phyloP scores from a whole-genome alignment of 2,329 filamentous ascomycete species.

The Parafenestella ontariensis region DNA sequence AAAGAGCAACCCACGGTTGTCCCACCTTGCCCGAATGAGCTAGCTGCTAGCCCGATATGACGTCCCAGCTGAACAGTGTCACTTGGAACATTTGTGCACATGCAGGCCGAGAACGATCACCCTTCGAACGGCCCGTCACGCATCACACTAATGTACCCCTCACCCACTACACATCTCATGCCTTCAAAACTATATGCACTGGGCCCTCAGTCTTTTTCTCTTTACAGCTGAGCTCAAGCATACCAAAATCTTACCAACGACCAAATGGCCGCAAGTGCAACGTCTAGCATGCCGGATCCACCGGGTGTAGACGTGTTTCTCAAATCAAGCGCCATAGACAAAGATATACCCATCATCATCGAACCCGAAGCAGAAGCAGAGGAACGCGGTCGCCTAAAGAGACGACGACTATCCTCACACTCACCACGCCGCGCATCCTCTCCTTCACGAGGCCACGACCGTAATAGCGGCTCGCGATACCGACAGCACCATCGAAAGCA shows the following conservation, averaged over 20 bases:
- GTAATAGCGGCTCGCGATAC: slow-evolving; percentile 39
- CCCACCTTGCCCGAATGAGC: not conserved
- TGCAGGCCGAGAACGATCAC: slow-evolving; percentile 17
- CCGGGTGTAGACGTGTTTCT: not conserved
- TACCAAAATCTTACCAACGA: not conserved
- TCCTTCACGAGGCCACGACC: slow-evolving; percentile 45
- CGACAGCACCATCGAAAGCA: slow-evolving; percentile 42
- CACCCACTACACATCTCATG: slow-evolving; percentile 9
- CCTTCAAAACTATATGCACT: slow-evolving; percentile 1
- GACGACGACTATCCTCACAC: slow-evolving; percentile 37
- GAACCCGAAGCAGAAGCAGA: slow-evolving; percentile 46
- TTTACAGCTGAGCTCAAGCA: slow-evolving; percentile 15
- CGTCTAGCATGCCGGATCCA: slow-evolving; percentile 1
- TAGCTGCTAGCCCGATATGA: not conserved
- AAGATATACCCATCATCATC: slow-evolving; percentile 52
- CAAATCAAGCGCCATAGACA: slow-evolving; percentile 50
- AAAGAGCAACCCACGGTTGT: no score
- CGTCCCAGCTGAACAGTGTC: slow-evolving; percentile 7
- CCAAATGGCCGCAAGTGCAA: slow-evolving; percentile 1
- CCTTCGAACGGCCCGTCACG: slow-evolving; percentile 27
- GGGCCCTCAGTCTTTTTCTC: slow-evolving; percentile 1
- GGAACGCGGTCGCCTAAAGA: slow-evolving; percentile 44
- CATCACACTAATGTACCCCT: slow-evolving; percentile 29
- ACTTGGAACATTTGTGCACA: slow-evolving; percentile 23
- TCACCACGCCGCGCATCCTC: slow-evolving; percentile 39